Conservation (phyloP, 2,329 filamentous ascomycete species). For the Talaromyces verruculosus region DNA sequence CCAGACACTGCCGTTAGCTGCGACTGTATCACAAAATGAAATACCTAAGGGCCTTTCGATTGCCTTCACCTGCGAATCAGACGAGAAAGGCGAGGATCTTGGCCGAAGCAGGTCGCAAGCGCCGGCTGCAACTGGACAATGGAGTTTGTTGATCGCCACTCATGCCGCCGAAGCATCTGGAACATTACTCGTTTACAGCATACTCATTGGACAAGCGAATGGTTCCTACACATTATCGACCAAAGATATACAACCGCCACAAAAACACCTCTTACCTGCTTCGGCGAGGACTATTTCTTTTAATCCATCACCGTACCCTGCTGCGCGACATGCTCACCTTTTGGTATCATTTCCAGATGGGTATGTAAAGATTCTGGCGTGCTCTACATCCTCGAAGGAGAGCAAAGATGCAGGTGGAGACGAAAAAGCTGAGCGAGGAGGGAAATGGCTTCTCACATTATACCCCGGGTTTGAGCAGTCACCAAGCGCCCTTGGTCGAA, state of each 20-base stretch:
- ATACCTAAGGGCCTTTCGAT: constrained; percentile 54
- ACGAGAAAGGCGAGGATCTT: constrained; percentile 28
- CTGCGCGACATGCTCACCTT: constrained; percentile 54
- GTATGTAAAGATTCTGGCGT: constrained; percentile 58
- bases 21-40: constrained; percentile 51
- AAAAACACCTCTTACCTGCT: constrained; percentile 50
- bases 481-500: constrained; percentile 31
- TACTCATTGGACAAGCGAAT: constrained; percentile 37
- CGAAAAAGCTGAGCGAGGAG: constrained; percentile 36
- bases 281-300: constrained; percentile 55
- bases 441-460: constrained; percentile 47
- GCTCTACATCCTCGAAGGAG: constrained; percentile 42
- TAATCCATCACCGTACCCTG: constrained; percentile 55
- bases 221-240: constrained; percentile 32
- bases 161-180: constrained; percentile 48
- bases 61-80: constrained; percentile 51
- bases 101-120: constrained; percentile 33
- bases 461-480: constrained; percentile 43
- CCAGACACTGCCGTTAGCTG: constrained; percentile 50
- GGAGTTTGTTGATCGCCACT: constrained; percentile 49
- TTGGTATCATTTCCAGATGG: constrained; percentile 58
- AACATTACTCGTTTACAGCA: constrained; percentile 46
- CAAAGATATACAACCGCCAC: constrained; percentile 46
- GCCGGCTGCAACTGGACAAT: constrained; percentile 29
- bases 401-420: constrained; percentile 31